phyloP scores from a whole-genome alignment of 1,284 basidiomycete species.

The Wolfiporia cocos region DNA sequence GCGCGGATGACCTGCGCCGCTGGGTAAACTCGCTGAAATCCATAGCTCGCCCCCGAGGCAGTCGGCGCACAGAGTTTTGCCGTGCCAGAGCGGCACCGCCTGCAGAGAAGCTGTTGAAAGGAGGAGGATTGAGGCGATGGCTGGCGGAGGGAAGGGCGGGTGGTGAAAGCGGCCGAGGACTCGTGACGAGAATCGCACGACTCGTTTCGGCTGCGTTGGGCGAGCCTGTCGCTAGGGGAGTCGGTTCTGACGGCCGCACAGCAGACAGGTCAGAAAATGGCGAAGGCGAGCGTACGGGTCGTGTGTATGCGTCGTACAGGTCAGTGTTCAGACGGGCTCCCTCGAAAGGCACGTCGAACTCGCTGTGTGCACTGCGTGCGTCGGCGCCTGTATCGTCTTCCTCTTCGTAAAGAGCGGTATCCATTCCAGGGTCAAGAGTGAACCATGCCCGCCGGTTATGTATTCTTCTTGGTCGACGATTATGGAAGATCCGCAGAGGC shows the following conservation, averaged over 20 bases:
- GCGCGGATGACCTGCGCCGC: constrained; percentile 39
- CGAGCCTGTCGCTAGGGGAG: constrained; percentile 2
- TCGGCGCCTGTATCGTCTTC: constrained; percentile 48
- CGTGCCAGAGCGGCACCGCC: constrained; percentile 28
- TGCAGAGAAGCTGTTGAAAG: constrained; percentile 18
- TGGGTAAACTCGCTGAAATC: constrained; percentile 67
- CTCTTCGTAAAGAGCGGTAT: too few species aligned
- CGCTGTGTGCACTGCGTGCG: constrained; percentile 38
- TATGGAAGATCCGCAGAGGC: constrained; percentile 45
- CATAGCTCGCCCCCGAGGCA: constrained; percentile 42
- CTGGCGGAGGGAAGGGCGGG: too few species aligned
- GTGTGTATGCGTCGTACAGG: constrained; percentile 38
- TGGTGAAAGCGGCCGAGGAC: constrained; percentile 18
- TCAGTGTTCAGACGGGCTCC: constrained; percentile 50
- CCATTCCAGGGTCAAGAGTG: too few species aligned
- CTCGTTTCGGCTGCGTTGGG: constrained; percentile 2
- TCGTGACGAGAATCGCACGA: constrained; percentile 11
- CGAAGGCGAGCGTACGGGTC: too few species aligned
- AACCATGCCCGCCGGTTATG: too few species aligned
- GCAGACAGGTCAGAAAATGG: constrained; percentile 10
- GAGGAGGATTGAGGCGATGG: too few species aligned
- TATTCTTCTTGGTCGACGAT: too few species aligned
- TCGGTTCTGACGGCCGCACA: constrained; percentile 7
- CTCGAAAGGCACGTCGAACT: constrained; percentile 32
- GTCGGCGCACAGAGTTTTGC: constrained; percentile 45